These are phyloP conservation scores for Schizothecium vesticola DNA, from an alignment of 495 filamentous ascomycete species.

Conservation along the genomic window DNA sequence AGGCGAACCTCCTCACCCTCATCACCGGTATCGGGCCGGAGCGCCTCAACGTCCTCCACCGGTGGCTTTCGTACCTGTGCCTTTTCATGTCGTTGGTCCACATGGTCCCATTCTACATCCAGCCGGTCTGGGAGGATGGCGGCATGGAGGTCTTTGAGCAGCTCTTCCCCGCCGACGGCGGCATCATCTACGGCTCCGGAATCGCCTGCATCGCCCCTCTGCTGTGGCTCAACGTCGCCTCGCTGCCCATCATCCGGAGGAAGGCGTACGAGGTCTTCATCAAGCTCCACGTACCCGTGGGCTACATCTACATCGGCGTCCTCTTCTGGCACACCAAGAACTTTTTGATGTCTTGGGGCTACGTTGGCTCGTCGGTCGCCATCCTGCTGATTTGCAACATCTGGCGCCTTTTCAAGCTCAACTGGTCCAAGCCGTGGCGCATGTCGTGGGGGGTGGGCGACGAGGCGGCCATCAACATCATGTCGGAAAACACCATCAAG, in stretches of 20 bases:
- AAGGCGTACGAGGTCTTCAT: slow-evolving; percentile 78
- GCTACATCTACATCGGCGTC: slow-evolving; percentile 73
- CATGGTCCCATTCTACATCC: slow-evolving; percentile 82
- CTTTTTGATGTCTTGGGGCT: slow-evolving; percentile 85
- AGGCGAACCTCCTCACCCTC: slow-evolving; percentile 79
- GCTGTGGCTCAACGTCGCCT: slow-evolving; percentile 74
- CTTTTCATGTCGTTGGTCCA: slow-evolving; percentile 79
- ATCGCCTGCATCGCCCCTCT: slow-evolving; percentile 81
- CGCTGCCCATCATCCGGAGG: slow-evolving; percentile 60
- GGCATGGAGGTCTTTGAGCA: slow-evolving; percentile 60
- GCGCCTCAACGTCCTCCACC: slow-evolving; percentile 85
- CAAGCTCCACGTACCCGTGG: slow-evolving; percentile 71
- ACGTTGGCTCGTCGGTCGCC: slow-evolving; percentile 74
- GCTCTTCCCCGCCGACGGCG: slow-evolving; percentile 55
- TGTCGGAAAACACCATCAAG: slow-evolving; percentile 88
- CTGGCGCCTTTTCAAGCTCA: slow-evolving; percentile 67
- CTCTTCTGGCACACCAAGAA: slow-evolving; percentile 97
- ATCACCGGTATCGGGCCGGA: slow-evolving; percentile 91
- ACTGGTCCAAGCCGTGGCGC: slow-evolving; percentile 79
- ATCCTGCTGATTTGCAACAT: slow-evolving; percentile 69
- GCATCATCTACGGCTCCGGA: slow-evolving; percentile 80
- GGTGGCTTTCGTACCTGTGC: slow-evolving; percentile 87
- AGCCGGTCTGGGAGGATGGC: slow-evolving; percentile 74
- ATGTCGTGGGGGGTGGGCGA: slow-evolving; percentile 80
- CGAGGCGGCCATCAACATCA: slow-evolving; percentile 76